Conservation (phyloP, 23 red algal genomes). For the Gracilaria domingensis region DNA sequence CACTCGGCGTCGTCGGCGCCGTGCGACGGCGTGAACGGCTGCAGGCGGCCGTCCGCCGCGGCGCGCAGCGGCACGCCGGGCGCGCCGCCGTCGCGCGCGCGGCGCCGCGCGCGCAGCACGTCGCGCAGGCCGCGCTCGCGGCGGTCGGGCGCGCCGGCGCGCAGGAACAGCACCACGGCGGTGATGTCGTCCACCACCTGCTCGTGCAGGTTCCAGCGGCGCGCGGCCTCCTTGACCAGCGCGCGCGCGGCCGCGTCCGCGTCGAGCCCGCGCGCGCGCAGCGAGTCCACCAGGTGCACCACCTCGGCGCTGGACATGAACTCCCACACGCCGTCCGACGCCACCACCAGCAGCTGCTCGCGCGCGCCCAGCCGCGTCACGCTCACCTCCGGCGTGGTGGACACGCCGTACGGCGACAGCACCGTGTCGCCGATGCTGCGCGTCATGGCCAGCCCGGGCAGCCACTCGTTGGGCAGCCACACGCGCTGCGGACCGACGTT, state of each 20-base stretch:
- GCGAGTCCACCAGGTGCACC: conserved; percentile 74
- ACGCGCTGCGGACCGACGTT: conserved; percentile 92
- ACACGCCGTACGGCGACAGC: conserved; percentile 79
- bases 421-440: conserved; percentile 93
- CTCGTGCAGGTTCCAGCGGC: conserved; percentile 87
- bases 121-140: conserved; percentile 4
- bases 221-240: conserved; percentile 91
- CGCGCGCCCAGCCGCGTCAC: conserved; percentile 46
- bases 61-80: not conserved
- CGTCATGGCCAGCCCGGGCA: conserved; percentile 99
- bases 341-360: conserved; percentile 89
- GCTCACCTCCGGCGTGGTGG: conserved; percentile 82
- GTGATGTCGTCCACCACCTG: conserved; percentile 97
- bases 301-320: conserved; percentile 93
- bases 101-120: conserved; percentile 14
- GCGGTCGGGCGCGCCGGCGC: conserved; percentile 16
- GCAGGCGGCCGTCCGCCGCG: not conserved
- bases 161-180: conserved; percentile 85
- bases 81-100: not conserved
- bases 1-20: conserved; percentile 1
- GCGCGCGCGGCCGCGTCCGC: conserved; percentile 68
- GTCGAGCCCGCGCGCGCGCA: not conserved
- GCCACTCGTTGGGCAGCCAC: conserved; percentile 91
- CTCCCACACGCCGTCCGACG: conserved; percentile 98
- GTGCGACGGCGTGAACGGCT: not conserved